Conservation (phyloP, 163 green algal genomes). For the Coccomyxa subellipsoidea region DNA sequence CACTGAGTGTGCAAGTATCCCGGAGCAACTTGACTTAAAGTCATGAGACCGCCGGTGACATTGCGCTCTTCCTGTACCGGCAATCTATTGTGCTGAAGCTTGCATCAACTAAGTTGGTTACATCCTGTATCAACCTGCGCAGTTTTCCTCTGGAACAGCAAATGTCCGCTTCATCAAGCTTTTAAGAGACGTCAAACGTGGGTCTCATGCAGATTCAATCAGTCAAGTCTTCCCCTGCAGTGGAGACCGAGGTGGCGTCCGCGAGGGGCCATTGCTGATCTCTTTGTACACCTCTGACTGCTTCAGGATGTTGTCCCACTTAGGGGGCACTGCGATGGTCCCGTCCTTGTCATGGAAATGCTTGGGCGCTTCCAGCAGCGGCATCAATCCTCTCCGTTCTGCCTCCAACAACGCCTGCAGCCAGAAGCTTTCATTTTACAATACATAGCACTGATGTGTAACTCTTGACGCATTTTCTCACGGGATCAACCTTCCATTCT, state of each 20-base stretch:
- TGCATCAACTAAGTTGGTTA: no score
- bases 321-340: slow-evolving; percentile 60
- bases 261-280: background rate
- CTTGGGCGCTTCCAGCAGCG: slow-evolving; percentile 55
- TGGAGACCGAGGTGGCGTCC: slow-evolving; percentile 9
- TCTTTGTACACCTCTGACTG: slow-evolving; percentile 5
- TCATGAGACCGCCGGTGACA: no score
- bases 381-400: slow-evolving; percentile 60
- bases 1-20: no score
- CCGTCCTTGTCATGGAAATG: slow-evolving; percentile 66
- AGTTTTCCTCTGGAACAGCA: no score
- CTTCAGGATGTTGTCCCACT: slow-evolving; percentile 27
- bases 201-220: background rate
- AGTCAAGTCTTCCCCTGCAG: background rate
- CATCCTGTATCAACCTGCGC: no score
- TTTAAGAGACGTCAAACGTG: background rate
- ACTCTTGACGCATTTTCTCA: background rate
- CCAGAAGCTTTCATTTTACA: background rate
- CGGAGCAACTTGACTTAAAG: no score
- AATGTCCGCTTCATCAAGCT: no score
- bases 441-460: background rate
- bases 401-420: slow-evolving; percentile 70
- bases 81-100: no score
- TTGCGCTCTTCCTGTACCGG: no score
- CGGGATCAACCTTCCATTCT: background rate